Percentiles rank a stretch among this genome's conserved stretches.
Conservation (phyloP, 1,284 basidiomycete species). For the Naganishia liquefaciens region DNA sequence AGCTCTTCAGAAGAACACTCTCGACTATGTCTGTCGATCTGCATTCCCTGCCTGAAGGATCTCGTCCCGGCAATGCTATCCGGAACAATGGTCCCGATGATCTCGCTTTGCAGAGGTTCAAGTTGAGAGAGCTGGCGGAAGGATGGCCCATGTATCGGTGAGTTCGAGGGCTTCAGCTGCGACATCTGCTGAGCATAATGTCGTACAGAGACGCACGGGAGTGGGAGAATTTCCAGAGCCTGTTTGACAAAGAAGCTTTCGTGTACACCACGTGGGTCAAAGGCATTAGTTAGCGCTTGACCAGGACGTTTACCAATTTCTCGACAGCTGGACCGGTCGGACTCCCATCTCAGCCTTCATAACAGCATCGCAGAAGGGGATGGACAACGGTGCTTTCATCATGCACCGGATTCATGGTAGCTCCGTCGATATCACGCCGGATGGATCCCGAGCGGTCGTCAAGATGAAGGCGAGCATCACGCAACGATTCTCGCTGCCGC, state of each 20-base stretch:
- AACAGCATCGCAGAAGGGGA: constrained; percentile 23
- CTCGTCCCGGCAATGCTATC: constrained; percentile 9
- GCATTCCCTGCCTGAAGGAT: constrained; percentile 19
- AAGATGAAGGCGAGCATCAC: constrained; percentile 29
- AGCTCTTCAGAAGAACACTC: background rate
- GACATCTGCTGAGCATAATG: background rate
- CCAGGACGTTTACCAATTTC: background rate
- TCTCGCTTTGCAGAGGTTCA: constrained; percentile 19
- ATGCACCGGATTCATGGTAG: constrained; percentile 27
- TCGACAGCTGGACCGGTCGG: constrained; percentile 16
- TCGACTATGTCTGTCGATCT: constrained; percentile 11
- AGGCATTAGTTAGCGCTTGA: background rate
- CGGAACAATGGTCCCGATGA: constrained; percentile 24
- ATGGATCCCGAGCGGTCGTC: constrained; percentile 21
- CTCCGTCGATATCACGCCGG: constrained; percentile 23
- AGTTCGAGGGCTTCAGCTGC: background rate
- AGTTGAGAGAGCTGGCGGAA: constrained; percentile 24
- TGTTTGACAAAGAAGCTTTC: constrained; percentile 25
- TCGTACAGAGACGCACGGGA: constrained; percentile 10
- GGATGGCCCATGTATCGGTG: constrained; percentile 30
- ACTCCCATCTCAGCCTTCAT: constrained; percentile 17
- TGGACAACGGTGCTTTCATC: constrained; percentile 28
- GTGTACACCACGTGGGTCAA: constrained; percentile 24
- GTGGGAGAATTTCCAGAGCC: constrained; percentile 23
- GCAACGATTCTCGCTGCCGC: constrained; percentile 16